Percentiles rank a stretch among this genome's conserved stretches.
Evolutionary conservation across 1,284 basidiomycete genomes (phyloP).

Genomic region (Cryptococcus hybrid): DNA sequence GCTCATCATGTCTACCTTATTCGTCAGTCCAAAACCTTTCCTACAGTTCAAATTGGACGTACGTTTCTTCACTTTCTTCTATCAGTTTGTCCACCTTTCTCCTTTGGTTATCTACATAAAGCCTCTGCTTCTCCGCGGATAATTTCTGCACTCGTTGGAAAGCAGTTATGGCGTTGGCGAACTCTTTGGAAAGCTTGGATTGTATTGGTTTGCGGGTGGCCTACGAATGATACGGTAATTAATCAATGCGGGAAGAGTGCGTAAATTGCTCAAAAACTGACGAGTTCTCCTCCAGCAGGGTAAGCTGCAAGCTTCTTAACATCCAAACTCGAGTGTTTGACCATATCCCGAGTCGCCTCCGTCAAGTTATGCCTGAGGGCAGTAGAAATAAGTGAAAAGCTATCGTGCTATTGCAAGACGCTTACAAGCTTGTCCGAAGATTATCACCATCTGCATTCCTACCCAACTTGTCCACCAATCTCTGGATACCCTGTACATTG

Average conservation of each 20-base stretch:
- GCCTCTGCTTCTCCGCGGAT: conserved; percentile 81
- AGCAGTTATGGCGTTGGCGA: conserved; percentile 80
- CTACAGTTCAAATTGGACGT: conserved; percentile 5
- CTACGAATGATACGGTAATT: conserved; percentile 11
- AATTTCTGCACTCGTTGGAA: conserved; percentile 91
- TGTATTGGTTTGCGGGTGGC: conserved; percentile 54
- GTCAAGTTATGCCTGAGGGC: conserved; percentile 66
- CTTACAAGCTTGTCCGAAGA: conserved; percentile 57
- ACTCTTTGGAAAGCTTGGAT: conserved; percentile 89
- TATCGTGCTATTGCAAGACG: conserved; percentile 1
- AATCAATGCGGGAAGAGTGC: neutral
- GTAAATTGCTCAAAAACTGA: conserved; percentile 5
- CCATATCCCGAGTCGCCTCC: conserved; percentile 89
- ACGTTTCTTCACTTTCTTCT: conserved; percentile 31
- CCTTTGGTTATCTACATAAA: conserved; percentile 67
- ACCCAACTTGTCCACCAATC: conserved; percentile 87
- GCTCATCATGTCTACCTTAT: conserved; percentile 22
- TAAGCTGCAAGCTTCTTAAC: conserved; percentile 78
- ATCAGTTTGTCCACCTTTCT: conserved; percentile 36
- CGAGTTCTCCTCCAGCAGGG: conserved; percentile 54
- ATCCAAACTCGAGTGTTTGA: conserved; percentile 89
- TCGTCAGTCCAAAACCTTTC: neutral
- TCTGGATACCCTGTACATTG: conserved; percentile 92
- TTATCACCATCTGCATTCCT: conserved; percentile 68
- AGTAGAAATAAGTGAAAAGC: too few relatives aligned